Evolutionary conservation across 2,329 filamentous ascomycete species (phyloP).

Genomic region (Penicillium sp.): DNA sequence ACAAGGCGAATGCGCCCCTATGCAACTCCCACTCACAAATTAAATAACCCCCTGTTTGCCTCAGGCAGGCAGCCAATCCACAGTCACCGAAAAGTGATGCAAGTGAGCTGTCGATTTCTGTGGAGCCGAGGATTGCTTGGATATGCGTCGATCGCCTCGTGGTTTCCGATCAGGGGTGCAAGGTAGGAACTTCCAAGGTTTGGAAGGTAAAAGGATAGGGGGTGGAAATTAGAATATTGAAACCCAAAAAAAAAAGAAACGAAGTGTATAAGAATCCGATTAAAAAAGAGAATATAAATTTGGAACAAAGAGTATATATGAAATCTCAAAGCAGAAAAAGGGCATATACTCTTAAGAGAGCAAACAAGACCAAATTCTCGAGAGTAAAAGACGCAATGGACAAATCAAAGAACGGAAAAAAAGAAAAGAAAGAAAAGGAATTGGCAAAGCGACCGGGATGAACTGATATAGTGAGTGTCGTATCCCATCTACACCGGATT

Average conservation of each 20-base stretch:
- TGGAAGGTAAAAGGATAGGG: not conserved
- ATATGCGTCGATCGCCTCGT: constrained; percentile 26
- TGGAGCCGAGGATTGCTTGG: constrained; percentile 23
- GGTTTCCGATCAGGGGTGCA: constrained; percentile 10
- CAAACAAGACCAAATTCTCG: constrained; percentile 9
- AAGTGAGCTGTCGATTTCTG: constrained; percentile 28
- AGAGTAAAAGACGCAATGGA: not conserved
- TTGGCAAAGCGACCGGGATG: constrained; percentile 25
- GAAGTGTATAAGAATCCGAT: not conserved
- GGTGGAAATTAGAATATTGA: not conserved
- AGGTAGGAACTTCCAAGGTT: not conserved
- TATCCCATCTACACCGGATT: constrained; percentile 19
- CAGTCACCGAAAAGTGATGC: constrained; percentile 23
- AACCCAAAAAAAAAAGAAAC: not conserved
- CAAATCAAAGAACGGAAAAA: constrained; percentile 14
- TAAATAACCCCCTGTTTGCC: constrained; percentile 22
- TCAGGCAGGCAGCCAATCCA: constrained; percentile 29
- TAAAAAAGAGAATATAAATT: constrained; percentile 1
- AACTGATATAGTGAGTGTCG: constrained; percentile 20
- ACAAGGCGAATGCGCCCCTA: constrained; percentile 6
- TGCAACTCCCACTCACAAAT: constrained; percentile 9
- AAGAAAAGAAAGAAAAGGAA: constrained; percentile 17
- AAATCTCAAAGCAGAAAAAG: not conserved
- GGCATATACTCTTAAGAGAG: not conserved
- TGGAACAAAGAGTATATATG: not conserved